Evolutionary conservation across 495 filamentous ascomycete species (phyloP), one percentile per base, ranked within the genome.

Genomic region (Lophiostoma macrostomum): DNA sequence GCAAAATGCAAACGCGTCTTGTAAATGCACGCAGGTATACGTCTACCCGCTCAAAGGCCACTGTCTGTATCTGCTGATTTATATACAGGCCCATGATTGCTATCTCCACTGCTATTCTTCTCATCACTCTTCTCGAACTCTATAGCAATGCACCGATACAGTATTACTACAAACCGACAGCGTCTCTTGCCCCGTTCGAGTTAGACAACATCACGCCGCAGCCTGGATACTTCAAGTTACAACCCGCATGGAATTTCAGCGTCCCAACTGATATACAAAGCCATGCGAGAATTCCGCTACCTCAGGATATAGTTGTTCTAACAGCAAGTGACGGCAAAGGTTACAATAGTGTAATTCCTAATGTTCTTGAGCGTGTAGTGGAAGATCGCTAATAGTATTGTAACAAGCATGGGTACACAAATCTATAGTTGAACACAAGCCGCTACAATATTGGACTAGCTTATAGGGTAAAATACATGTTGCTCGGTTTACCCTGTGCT

Each of bases 251-350:
- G 58, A 22, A 56, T 18, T 61, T 51, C 30, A 31, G 41, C 23
- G 46, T 56, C 36, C 48, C 65, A 38, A 31, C 47, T 29, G 18
- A 19, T 2, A 50, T 44, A 46, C 35, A 50, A 13, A 46, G 44
- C 18, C 50, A 49, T 31, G 53, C 53, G 20, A 50, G 22, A 41
- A 53, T 19, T 11, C 56, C 56, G 1, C 29, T 22, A 16, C 13
- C 22, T 18, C n/a, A 25, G 7, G 50, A 72, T 28, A 64, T 72
- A 14, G 47, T 71, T 31, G 59, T 72, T 19, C 61, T 72, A 27
- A 67, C 69, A 8, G 69, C 69, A 5, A 65, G 65, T 12, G 69
- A 72, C 47, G 69, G 69, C 16, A 61, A 60, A 36, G 69, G 69
- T 13, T 66, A 72, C 60, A 72, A 72, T 29, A 62, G 61, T 22